Evolutionary conservation across 129 eudicot species (phyloP), one percentile per base, ranked within the genome.

Genomic region (Saposhnikovia divaricata): DNA sequence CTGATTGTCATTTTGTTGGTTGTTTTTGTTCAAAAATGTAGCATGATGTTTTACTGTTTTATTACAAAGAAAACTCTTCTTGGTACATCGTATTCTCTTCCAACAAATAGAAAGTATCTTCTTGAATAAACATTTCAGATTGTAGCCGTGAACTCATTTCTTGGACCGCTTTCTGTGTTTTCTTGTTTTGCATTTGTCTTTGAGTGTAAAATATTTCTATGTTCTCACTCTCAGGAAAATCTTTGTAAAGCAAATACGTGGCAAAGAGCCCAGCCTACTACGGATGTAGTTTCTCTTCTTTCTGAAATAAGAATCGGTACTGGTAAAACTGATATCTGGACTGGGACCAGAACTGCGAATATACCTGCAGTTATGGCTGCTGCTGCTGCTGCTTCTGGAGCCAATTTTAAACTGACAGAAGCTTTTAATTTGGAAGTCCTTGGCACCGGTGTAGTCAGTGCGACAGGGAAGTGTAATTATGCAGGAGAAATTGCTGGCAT

Each of bases 311-410:
- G 89, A 78, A 96, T 96, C 53, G 98, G 98, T 66, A 92, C 98
- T 0, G 99, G 97, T 40, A 92, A 92, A 86, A 89, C 79, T 63
- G 94, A 96, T 43, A 86, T 89, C 84, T 96, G 97, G 97, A 87
- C 83, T 61, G 99, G 99, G 68, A 83, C 89, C 76, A 90, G 90
- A 89, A 87, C 98, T 23, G 99, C 97, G 45, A 96, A 96, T 92
- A 90, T 96, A 74, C 99, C 98, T 40, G 98, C 99, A 80, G 99
- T 96, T 47, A 96, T 96, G 97, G 95, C 98, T 81, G 97, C 99
- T 25, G 99, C 98, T 48, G 99, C 99, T 4, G 99, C 99, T 19
- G 99, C 99, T 31, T 96, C 99, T n/a, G 99, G 99, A 47, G 98
- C 90, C 78, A 92, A 86, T 74, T 81, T 92, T 53, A 92, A 90